Evolutionary conservation across 2,329 filamentous ascomycete species (phyloP).

Genomic region (Microcyclospora pomicola): DNA sequence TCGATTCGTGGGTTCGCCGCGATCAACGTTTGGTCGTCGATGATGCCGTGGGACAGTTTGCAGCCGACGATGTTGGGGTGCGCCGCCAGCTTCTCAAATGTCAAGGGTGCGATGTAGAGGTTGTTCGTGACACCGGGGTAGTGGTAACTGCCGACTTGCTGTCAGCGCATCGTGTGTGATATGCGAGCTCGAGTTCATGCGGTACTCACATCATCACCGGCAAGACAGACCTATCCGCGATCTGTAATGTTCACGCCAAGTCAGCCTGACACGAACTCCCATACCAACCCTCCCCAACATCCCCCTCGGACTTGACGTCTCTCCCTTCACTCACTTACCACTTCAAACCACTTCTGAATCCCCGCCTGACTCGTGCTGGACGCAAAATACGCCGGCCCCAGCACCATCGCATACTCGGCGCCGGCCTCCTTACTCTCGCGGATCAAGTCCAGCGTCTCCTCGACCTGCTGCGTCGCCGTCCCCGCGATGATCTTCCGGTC

Average conservation of each 20-base stretch:
- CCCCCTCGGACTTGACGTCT: too few relatives aligned
- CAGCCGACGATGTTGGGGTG: constrained; percentile 56
- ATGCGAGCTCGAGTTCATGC: background rate
- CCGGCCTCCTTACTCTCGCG: constrained; percentile 43
- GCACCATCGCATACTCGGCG: constrained; percentile 47
- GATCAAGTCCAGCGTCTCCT: constrained; percentile 47
- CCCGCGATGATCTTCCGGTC: constrained; percentile 50
- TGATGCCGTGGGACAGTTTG: constrained; percentile 55
- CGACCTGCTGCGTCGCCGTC: constrained; percentile 47
- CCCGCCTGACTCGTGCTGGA: constrained; percentile 43
- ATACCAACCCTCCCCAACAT: too few relatives aligned
- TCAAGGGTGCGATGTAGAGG: constrained; percentile 43
- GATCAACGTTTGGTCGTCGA: constrained; percentile 50
- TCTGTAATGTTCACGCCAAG: too few relatives aligned
- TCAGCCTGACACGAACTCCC: too few relatives aligned
- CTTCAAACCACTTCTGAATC: constrained; percentile 46
- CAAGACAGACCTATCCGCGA: constrained; percentile 44
- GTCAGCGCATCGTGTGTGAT: constrained; percentile 1
- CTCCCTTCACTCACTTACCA: constrained; percentile 23
- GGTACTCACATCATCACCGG: constrained; percentile 44
- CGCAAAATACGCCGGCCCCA: constrained; percentile 54
- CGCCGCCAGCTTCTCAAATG: constrained; percentile 43
- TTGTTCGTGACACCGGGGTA: constrained; percentile 56
- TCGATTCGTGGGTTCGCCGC: constrained; percentile 47
- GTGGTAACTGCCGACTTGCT: constrained; percentile 36